These are phyloP conservation scores for Clavulina sp. DNA, from an alignment of 768 basidiomycete genomes.

Conservation along the genomic window DNA sequence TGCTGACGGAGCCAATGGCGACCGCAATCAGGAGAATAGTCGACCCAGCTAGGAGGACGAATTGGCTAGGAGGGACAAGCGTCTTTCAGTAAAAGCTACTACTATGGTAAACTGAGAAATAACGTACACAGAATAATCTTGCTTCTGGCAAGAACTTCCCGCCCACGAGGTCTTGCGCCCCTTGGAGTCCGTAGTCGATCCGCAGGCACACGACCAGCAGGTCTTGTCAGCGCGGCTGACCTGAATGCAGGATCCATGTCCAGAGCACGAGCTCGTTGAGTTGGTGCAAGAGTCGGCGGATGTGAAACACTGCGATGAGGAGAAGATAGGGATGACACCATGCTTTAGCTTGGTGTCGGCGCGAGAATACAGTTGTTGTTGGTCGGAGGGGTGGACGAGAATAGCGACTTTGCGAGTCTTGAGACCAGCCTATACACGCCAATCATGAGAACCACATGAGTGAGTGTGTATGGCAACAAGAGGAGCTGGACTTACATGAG, in stretches of 20 bases:
- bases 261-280: conserved; percentile 48
- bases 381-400: neutral
- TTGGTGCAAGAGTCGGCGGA: conserved; percentile 38
- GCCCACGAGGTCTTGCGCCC: conserved; percentile 56
- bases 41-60: conserved; percentile 57
- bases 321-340: conserved; percentile 22
- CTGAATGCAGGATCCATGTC: conserved; percentile 46
- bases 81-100: neutral
- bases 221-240: conserved; percentile 39
- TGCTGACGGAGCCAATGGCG: conserved; percentile 44
- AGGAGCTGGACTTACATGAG: conserved; percentile 24
- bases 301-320: conserved; percentile 44
- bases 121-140: conserved; percentile 65
- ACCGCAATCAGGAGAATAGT: conserved; percentile 45
- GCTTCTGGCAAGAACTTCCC: conserved; percentile 56
- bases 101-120: neutral
- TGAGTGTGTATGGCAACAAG: conserved; percentile 27
- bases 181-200: conserved; percentile 30
- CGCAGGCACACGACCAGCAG: conserved; percentile 35
- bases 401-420: conserved; percentile 18
- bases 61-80: conserved; percentile 31
- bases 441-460: conserved; percentile 14
- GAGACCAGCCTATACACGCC: neutral
- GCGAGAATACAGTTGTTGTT: conserved; percentile 5
- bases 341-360: neutral